A percentile compares a stretch with the other conserved stretches of the same genome.
Conservation (phyloP, 2,329 filamentous ascomycete species). For the Aspergillus sp. region DNA sequence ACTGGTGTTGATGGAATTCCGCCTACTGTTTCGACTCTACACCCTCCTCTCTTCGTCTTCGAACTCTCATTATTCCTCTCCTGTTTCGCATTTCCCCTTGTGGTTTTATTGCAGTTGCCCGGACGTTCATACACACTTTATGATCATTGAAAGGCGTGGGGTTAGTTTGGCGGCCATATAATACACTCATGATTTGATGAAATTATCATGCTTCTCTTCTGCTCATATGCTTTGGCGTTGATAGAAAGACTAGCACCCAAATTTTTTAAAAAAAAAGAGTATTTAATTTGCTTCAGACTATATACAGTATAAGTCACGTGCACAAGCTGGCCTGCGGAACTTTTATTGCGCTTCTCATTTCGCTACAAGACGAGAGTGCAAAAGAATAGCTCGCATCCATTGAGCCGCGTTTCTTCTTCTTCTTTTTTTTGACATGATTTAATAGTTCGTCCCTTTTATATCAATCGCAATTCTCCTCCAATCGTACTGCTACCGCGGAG, state of each 20-base stretch:
- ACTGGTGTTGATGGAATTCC: constrained; percentile 22
- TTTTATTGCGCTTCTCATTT: background rate
- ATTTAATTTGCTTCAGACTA: background rate
- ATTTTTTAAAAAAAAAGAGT: background rate
- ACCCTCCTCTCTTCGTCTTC: constrained; percentile 8
- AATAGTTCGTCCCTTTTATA: background rate
- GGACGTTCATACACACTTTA: constrained; percentile 11
- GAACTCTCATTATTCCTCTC: constrained; percentile 5
- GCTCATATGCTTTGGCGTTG: background rate
- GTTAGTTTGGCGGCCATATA: constrained; percentile 19
- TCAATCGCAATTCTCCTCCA: constrained; percentile 1
- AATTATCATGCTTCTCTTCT: constrained; percentile 8
- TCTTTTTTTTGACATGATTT: background rate
- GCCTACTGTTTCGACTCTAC: constrained; percentile 10
- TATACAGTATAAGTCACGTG: constrained; percentile 6
- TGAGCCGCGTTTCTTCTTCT: background rate
- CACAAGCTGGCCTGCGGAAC: constrained; percentile 1
- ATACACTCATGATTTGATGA: constrained; percentile 13
- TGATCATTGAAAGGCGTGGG: constrained; percentile 27
- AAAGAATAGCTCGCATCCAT: background rate
- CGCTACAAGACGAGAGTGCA: background rate
- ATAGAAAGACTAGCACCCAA: background rate
- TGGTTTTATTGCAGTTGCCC: constrained; percentile 10
- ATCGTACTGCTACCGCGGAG: constrained; percentile 23
- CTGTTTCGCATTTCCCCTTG: constrained; percentile 11